Base-by-base conservation (phyloP, 1,284 basidiomycete genomes). In the Ceratobasidium sp. region DNA sequence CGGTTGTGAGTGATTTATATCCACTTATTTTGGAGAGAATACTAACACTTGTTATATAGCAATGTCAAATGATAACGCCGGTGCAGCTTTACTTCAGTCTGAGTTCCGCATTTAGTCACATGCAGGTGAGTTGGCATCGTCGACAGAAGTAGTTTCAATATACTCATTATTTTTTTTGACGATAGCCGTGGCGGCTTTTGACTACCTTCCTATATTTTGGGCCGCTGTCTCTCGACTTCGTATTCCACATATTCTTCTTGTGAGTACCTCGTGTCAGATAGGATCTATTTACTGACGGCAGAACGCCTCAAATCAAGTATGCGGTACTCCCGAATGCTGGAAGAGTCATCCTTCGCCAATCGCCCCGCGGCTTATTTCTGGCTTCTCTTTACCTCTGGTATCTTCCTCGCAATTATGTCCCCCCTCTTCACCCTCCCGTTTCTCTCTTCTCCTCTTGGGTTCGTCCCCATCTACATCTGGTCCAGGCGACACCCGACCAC, bases 241-340 rank as follows among this genome's bases (percentile, higher is more conserved):
- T 97, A 73, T 98, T 99, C 82, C 96, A 98, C 80, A 85, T 99
- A 73, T 98, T 98, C 86, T 98, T 98, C 86, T 96, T 98, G 95
- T 96, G 78, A 80, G 94, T 84, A 1, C 26, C 47, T 44, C 30
- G 26, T 26, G 49, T 69, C 28, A 55, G n/a, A n/a, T 46, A 73
- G 72, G 46, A 1, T 30, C 43, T 49, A 9, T 16, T 21, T 47
- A 35, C 35, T 44, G 11, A 59, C 18, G 9, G 16, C 28, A 2
- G 30, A 38, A 72, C 9, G 23, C 16, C 32, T 52, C 41, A 9
- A 18, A 30, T 28, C 66, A 76, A 95, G 95, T 80, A 96, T 98
- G 94, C 87, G 97, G 67, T 99, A 98, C 80, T 95, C 94, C 71
- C 88, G 95, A 62, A 93, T 98, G 89, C 85, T 99, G 0, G 97